phyloP scores from a whole-genome alignment of 2,329 filamentous ascomycete species.

The Fusarium sp. region DNA sequence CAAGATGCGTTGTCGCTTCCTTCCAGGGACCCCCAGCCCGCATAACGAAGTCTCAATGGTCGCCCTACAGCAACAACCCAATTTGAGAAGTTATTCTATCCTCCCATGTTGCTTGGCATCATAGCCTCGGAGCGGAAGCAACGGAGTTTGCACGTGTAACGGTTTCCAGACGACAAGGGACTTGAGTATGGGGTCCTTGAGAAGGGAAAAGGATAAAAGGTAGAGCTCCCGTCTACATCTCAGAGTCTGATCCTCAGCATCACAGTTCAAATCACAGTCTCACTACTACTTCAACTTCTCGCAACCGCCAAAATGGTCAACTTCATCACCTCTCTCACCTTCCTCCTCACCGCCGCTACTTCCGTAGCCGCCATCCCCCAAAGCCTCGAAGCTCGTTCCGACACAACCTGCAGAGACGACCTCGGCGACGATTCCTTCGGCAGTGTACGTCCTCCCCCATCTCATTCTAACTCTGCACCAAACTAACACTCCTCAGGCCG shows the following conservation, averaged over 20 bases:
- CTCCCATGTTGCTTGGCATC: not conserved
- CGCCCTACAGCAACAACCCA: not conserved
- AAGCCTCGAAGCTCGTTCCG: not conserved
- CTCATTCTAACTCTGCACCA: accelerated
- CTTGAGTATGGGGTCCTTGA: no score
- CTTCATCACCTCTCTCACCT: constrained; percentile 1
- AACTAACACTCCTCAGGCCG: not conserved
- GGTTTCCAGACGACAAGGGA: not conserved
- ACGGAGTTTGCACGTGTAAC: not conserved
- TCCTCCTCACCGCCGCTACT: not conserved
- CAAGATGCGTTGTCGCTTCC: not conserved
- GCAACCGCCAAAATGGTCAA: constrained; percentile 21
- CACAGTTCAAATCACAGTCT: not conserved
- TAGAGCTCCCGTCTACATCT: not conserved
- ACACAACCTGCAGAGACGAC: constrained; percentile 8
- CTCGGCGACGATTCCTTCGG: not conserved
- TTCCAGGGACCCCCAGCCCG: not conserved
- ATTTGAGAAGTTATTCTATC: not conserved
- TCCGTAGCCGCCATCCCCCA: constrained; percentile 10
- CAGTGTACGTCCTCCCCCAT: not conserved
- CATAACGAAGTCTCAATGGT: not conserved
- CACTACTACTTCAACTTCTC: not conserved
- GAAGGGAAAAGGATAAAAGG: not conserved
- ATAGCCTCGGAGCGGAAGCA: not conserved
- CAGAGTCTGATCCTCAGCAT: not conserved